Evolutionary conservation across 2,329 filamentous ascomycete species (phyloP).

Genomic region (Ascochyta clinopodiicola): DNA sequence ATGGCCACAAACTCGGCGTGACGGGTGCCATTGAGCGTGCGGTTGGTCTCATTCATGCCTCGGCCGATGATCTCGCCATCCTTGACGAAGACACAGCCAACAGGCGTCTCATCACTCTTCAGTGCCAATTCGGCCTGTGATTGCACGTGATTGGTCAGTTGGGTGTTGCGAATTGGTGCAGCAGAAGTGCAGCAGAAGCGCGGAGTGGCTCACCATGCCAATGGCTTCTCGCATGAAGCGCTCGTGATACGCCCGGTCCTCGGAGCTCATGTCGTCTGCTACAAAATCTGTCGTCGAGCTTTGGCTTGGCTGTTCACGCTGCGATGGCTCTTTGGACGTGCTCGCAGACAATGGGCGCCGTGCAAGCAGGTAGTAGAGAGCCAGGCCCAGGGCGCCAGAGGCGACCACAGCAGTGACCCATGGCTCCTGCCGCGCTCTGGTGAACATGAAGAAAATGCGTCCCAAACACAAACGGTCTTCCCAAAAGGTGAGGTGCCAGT

Average conservation of each 20-base stretch:
- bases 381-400: slow-evolving; percentile 30
- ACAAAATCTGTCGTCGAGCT: slow-evolving; percentile 32
- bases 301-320: slow-evolving; percentile 33
- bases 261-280: slow-evolving; percentile 39
- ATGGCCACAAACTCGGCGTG: slow-evolving; percentile 96
- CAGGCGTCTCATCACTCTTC: slow-evolving; percentile 84
- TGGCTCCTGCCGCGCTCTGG: slow-evolving; percentile 25
- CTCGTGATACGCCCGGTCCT: slow-evolving; percentile 58
- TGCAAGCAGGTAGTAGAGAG: slow-evolving; percentile 24
- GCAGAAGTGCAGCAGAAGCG: slow-evolving; percentile 6
- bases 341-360: slow-evolving; percentile 18
- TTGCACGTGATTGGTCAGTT: slow-evolving; percentile 29
- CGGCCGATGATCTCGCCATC: slow-evolving; percentile 78
- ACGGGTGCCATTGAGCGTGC: slow-evolving; percentile 70
- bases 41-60: slow-evolving; percentile 93
- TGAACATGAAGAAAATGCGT: slow-evolving; percentile 29
- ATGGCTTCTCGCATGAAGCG: slow-evolving; percentile 85
- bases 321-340: slow-evolving; percentile 16
- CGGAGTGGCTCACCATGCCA: slow-evolving; percentile 69
- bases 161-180: slow-evolving; percentile 7
- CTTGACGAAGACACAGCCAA: slow-evolving; percentile 92
- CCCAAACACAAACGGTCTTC: slow-evolving; percentile 21
- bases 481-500: slow-evolving; percentile 30
- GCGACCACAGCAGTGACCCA: slow-evolving; percentile 29
- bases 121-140: slow-evolving; percentile 82